Base-by-base conservation (phyloP, 805 yeast genomes). In the Hanseniaspora occidentalis region DNA sequence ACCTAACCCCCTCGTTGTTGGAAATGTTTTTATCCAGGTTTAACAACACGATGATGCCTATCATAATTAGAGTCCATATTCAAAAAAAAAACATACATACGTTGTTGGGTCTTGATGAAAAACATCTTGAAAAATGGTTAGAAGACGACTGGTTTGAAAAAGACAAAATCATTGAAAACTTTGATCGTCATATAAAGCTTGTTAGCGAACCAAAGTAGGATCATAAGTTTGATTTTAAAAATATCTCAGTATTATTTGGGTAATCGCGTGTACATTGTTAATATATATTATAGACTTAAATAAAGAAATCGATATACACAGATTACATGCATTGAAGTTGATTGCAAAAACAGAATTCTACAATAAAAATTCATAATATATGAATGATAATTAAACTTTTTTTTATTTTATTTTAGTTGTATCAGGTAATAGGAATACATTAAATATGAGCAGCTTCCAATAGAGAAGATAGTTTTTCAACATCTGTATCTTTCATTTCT, bases 121-220 rank as follows among this genome's bases (percentile, higher is more conserved):
- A 66, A 36, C 73, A 71, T 46, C 47, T 80, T 29, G 86, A 83
- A 47, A 75, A 72, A 54, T 86, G 92, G 83, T 58, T 86, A 6
- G 96, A 86, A 54, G 62, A 62, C 31, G 61, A 65, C 25, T 86
- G 96, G 95, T 57, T 60, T 7, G 73, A 70, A 29, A 84, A 84
- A 52, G 95, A 86, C 52, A 64, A 54, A 41, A 45, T 66, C 38
- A 61, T 75, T 21, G 60, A 59, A 3, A 58, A 60, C 35, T 58
- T 70, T 46, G 62, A 67, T 44, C 54, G 47, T 22, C 60, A 60
- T 24, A 50, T 62, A 20, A 48, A 40, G 45, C 49, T 39, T 35
- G 31, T 50, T 36, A 40, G 38, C n/a, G n/a, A n/a, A n/a, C n/a
- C n/a, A n/a, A n/a, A n/a, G n/a, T n/a, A n/a, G n/a, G n/a, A n/a